A percentile compares a stretch with the other conserved stretches of the same genome.
phyloP scores from a whole-genome alignment of 441 rosid species.

The Populus tomentosa region DNA sequence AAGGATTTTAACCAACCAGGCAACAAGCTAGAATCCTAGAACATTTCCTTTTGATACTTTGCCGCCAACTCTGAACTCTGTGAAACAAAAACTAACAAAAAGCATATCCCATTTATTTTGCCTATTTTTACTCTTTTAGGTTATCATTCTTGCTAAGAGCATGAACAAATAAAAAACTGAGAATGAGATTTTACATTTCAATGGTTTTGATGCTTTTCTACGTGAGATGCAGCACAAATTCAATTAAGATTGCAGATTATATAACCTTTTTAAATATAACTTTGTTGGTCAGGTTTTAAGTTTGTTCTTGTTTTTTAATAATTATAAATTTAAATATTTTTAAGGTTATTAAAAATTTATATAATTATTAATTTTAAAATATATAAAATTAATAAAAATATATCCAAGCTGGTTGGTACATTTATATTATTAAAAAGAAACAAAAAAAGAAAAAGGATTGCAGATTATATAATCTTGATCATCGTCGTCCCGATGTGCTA shows the following conservation, averaged over 20 bases:
- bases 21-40: no score
- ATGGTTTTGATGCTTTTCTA: not conserved
- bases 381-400: rapidly evolving
- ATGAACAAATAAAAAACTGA: not conserved
- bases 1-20: no score
- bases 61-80: not conserved
- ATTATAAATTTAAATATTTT: no score
- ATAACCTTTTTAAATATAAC: no score
- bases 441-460: no score
- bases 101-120: no score
- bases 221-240: not conserved
- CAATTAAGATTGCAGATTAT: no score
- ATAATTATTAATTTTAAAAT: no score
- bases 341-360: no score
- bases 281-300: no score
- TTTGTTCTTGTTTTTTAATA: no score
- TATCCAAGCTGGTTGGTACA: rapidly evolving
- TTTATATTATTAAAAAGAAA: rapidly evolving
- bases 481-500: not conserved
- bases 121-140: not conserved
- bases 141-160: not conserved
- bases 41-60: not conserved
- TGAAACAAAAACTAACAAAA: not conserved
- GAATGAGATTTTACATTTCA: not conserved
- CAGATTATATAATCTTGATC: not conserved